Evolutionary conservation across 495 filamentous ascomycete genomes (phyloP), one percentile per base, ranked within the genome.

Genomic region (Mycothermus thermophilus): DNA sequence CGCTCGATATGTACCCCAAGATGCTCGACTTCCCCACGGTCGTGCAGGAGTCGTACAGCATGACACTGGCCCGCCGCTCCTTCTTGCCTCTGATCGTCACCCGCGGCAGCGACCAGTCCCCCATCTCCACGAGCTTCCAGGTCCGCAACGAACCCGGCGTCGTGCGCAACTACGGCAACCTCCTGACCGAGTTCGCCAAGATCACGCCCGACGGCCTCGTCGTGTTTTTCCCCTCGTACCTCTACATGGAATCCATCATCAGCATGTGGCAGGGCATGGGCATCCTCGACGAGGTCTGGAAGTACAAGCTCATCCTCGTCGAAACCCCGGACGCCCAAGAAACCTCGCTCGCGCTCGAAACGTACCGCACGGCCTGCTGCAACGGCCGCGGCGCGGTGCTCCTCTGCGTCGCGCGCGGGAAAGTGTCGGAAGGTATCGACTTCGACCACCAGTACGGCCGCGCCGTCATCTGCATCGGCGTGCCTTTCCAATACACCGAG

Each of bases 211-310:
- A 99, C 47, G 92, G 92, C 34, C 75, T 99, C 58, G 90, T 96
- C 21, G 92, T 99, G 30, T 99, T 99, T 67, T 99, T 99, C 58
- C 92, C 92, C 0, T 92, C 83, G 1, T 99, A 99, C 50, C 72
- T 99, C 2, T 99, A 99, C 64, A 96, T 99, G 92, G 92, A 99
- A 50, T 83, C 77, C 24, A 95, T 96, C 51, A 94, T 99, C 51
- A 83, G 75, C 55, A 93, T 93, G 79, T 99, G 92, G 92, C 90
- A 96, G 52, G 81, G 84, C 38, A 94, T 95, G 84, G 84, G 83
- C 27, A 93, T 94, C 39, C 60, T 99, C 23, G 90, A 99, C 62
- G 79, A 87, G 51, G 86, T 99, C 27, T 99, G 90, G 92, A 94
- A 94, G 60, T 93, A 93, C 63, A 99, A 99, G 57, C 71, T 99